Base-by-base conservation (phyloP, 2,329 filamentous ascomycete genomes). In the Talaromyces funiculosus region DNA sequence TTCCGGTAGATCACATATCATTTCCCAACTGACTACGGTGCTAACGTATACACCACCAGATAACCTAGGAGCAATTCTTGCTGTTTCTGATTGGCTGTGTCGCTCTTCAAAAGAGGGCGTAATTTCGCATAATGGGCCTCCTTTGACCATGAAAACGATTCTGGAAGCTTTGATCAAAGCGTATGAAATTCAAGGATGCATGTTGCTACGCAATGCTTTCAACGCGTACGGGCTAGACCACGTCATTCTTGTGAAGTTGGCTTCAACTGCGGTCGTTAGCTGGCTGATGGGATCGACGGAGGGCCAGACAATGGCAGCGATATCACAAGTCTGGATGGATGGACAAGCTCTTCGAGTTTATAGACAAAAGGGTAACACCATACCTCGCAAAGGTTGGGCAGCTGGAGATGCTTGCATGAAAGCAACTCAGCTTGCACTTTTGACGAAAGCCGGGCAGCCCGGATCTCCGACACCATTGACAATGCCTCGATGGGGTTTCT, bases 121-220 rank as follows among this genome's bases (percentile, higher is more conserved):
- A n/a, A 29, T 31, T 29, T 5, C 24, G 43, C 59, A 40, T n/a
- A 3, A 29, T 3, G 67, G 62, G 1, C 66, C 66, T 2, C 64
- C 68, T 2, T 49, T 75, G 37, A 77, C 71, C 1, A 68, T 77
- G 53, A 60, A 66, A 3, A 69, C 67, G 2, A 53, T 78, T 2
- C 64, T 77, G 7, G 61, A 58, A 3, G 72, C 71, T 3, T 35
- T 74, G 40, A 73, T 77, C 62, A 78, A 78, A 61, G 71, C 75
- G 1, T 77, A 78, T 57, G 76, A 78, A 62, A 75, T 78, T 59
- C 77, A 79, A 58, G 76, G 77, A 18, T 66, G 64, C 55, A 71
- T 75, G 37, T 73, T 75, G 38, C 64, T 70, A 22, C 29, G 57
- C 1, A 77, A 77, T 38, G 63, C 73, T 4, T 78, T 77, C 64